Evolutionary conservation across 345 rosid species (phyloP).

Genomic region (Heritiera littoralis): DNA sequence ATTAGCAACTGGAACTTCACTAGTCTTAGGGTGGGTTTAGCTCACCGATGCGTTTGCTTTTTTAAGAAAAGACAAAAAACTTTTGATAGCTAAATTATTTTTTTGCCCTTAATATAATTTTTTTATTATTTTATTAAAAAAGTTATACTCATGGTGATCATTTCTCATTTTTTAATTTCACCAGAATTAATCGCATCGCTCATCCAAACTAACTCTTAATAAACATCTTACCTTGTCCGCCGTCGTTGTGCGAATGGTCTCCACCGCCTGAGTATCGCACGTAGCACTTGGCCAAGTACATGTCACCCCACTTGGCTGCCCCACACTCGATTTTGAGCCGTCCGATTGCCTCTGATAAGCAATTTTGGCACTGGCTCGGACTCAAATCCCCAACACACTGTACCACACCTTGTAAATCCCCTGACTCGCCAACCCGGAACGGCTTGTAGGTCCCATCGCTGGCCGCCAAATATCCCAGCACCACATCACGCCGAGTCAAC

Average conservation of each 20-base stretch:
- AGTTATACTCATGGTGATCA: too few relatives aligned
- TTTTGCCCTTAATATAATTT: too few relatives aligned
- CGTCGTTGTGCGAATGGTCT: constrained; percentile 38
- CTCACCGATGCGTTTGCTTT: too few relatives aligned
- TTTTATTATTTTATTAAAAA: too few relatives aligned
- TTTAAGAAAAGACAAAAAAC: too few relatives aligned
- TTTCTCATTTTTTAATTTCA: too few relatives aligned
- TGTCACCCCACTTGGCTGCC: constrained; percentile 63
- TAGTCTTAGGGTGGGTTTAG: too few relatives aligned
- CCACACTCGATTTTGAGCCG: constrained; percentile 63
- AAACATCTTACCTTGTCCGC: constrained; percentile 40
- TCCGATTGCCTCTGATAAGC: constrained; percentile 72
- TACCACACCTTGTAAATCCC: constrained; percentile 53
- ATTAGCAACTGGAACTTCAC: too few relatives aligned
- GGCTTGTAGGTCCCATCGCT: constrained; percentile 47
- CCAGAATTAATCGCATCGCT: too few relatives aligned
- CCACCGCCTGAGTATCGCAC: constrained; percentile 63
- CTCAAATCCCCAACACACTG: constrained; percentile 88
- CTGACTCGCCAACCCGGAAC: constrained; percentile 57
- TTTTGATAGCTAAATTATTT: too few relatives aligned
- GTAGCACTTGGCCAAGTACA: constrained; percentile 89
- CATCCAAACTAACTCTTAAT: too few relatives aligned
- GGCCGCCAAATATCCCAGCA: constrained; percentile 48
- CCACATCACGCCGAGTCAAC: constrained; percentile 54
- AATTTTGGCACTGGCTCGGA: constrained; percentile 73